Percentiles rank a stretch among this genome's conserved stretches.
Evolutionary conservation across 805 yeast genomes (phyloP).

Genomic region (Wickerhamomyces rabaulensis): DNA sequence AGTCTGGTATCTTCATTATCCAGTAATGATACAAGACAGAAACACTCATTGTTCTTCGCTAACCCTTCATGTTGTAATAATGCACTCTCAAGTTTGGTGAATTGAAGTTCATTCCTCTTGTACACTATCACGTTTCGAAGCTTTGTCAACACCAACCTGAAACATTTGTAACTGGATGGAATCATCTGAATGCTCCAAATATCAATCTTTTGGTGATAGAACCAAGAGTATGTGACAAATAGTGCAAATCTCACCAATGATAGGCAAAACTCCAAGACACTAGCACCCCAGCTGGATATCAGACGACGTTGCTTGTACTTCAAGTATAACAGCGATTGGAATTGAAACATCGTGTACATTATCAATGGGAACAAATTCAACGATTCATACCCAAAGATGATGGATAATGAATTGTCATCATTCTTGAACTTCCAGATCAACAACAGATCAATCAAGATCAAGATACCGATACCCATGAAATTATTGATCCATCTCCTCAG

Average conservation of each 20-base stretch:
- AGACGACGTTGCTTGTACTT: neutral
- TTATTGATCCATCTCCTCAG: neutral
- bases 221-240: constrained; percentile 12
- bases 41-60: constrained; percentile 11
- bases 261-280: constrained; percentile 7
- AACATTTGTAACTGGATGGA: constrained; percentile 17
- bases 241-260: constrained; percentile 10
- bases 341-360: constrained; percentile 9
- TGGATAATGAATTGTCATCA: neutral
- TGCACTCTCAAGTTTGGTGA: constrained; percentile 1
- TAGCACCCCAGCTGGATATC: neutral
- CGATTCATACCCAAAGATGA: constrained; percentile 17
- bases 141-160: constrained; percentile 16
- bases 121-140: constrained; percentile 12
- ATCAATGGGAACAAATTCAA: constrained; percentile 15
- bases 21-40: constrained; percentile 12
- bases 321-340: constrained; percentile 1
- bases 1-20: constrained; percentile 7
- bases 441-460: neutral
- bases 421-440: neutral
- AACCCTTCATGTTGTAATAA: neutral
- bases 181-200: constrained; percentile 11
- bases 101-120: constrained; percentile 7
- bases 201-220: constrained; percentile 11
- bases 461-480: neutral